Evolutionary conservation across 2,329 filamentous ascomycete species (phyloP).

Genomic region (Thielaviopsis cerberus): DNA sequence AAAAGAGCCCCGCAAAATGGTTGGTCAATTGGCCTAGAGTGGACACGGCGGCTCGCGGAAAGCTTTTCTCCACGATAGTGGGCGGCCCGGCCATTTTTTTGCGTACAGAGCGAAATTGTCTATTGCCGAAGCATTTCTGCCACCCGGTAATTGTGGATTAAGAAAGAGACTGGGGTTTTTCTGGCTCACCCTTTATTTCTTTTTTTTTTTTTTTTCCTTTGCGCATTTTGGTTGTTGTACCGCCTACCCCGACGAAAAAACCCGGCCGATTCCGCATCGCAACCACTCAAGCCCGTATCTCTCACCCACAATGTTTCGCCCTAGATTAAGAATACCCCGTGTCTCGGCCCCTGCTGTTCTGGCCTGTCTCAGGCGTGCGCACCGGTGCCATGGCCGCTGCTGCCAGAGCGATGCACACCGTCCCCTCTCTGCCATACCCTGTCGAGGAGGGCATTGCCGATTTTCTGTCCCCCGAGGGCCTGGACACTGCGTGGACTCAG

Average conservation of each 20-base stretch:
- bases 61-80: slow-evolving; percentile 9
- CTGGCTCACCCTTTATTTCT: background rate
- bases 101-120: background rate
- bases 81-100: background rate
- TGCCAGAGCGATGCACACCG: slow-evolving; percentile 27
- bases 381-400: slow-evolving; percentile 19
- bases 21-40: background rate
- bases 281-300: background rate
- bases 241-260: background rate
- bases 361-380: slow-evolving; percentile 16
- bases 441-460: slow-evolving; percentile 40
- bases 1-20: slow-evolving; percentile 7
- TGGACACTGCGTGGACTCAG: slow-evolving; percentile 60
- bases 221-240: no score
- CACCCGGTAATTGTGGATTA: background rate
- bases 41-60: slow-evolving; percentile 7
- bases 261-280: background rate
- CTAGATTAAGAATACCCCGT: slow-evolving; percentile 34
- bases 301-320: slow-evolving; percentile 30
- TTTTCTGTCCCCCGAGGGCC: slow-evolving; percentile 51
- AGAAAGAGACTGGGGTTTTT: background rate
- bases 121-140: background rate
- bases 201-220: background rate
- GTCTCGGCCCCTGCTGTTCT: slow-evolving; percentile 17
- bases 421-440: slow-evolving; percentile 29